Percentiles rank a stretch among this genome's conserved stretches.
Conservation (phyloP, 176 grass and related monocot species). For the Secale cereale region DNA sequence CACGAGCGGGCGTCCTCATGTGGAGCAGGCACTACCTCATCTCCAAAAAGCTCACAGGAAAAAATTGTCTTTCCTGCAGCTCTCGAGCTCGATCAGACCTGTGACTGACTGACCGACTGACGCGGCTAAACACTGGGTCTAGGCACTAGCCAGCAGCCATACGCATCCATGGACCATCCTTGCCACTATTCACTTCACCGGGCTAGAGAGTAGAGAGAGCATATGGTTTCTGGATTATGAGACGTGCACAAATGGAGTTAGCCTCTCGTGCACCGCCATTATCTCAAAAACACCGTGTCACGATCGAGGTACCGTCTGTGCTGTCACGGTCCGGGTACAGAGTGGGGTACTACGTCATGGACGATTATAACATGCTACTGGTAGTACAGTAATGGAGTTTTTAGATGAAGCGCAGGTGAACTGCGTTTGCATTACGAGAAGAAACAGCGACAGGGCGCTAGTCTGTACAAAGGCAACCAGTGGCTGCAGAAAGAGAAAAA, state of each 20-base stretch:
- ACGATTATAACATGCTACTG: neutral
- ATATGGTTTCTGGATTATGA: neutral
- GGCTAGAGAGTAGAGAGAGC: no score
- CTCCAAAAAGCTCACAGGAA: neutral
- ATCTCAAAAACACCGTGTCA: neutral
- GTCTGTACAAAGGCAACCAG: no score
- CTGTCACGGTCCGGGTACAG: slow-evolving; percentile 18
- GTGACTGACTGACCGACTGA: neutral
- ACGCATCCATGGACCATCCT: neutral
- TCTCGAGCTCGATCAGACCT: slow-evolving; percentile 14
- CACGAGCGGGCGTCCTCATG: slow-evolving; percentile 31
- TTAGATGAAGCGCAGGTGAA: no score
- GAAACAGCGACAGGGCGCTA: no score
- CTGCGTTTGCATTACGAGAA: no score
- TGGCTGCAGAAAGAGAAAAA: no score
- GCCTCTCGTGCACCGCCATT: neutral
- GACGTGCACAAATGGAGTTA: neutral
- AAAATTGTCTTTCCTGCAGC: neutral
- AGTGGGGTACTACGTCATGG: slow-evolving; percentile 13
- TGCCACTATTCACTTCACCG: neutral
- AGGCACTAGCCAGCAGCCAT: neutral
- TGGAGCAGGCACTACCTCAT: neutral
- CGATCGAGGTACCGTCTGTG: neutral
- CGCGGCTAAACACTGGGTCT: neutral
- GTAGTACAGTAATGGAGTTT: neutral